A percentile compares a stretch with the other conserved stretches of the same genome.
phyloP scores from a whole-genome alignment of 495 filamentous ascomycete genomes.

The Coniosporium apollinis region DNA sequence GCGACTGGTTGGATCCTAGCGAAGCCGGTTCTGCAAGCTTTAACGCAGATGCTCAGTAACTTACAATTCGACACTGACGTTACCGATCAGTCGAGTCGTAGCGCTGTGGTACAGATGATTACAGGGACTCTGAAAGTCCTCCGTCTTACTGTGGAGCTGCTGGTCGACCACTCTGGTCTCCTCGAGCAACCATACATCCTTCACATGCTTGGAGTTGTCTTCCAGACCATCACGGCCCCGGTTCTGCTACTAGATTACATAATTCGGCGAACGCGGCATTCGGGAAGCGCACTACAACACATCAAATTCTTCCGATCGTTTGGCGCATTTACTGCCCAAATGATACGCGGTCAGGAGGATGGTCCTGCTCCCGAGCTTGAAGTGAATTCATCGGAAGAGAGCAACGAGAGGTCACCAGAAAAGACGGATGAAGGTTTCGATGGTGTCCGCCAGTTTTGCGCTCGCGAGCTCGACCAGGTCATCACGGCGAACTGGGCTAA shows the following conservation, averaged over 20 bases:
- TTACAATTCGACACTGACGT: constrained; percentile 35
- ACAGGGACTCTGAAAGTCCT: constrained; percentile 28
- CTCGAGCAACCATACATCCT: constrained; percentile 28
- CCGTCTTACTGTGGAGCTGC: constrained; percentile 20
- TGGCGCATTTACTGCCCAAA: constrained; percentile 15
- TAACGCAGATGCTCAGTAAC: constrained; percentile 26
- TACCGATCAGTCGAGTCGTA: constrained; percentile 26
- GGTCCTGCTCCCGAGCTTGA: background rate
- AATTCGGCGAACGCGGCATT: constrained; percentile 17
- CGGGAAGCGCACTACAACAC: constrained; percentile 7
- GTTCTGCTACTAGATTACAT: constrained; percentile 39
- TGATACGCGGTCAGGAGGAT: constrained; percentile 8
- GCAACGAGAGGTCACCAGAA: constrained; percentile 6
- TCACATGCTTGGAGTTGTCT: constrained; percentile 24
- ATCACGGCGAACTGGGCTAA: constrained; percentile 22
- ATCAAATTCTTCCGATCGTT: constrained; percentile 24
- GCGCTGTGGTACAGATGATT: constrained; percentile 29
- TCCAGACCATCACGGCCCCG: constrained; percentile 30
- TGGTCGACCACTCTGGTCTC: constrained; percentile 19
- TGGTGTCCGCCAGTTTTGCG: constrained; percentile 16
- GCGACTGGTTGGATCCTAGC: constrained; percentile 42
- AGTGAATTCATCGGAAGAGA: background rate
- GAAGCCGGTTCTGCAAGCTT: constrained; percentile 36
- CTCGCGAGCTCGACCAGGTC: constrained; percentile 15
- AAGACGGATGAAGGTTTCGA: constrained; percentile 1